Evolutionary conservation across 208 protist species (phyloP).

Genomic region (Tritrichomonas foetus): DNA sequence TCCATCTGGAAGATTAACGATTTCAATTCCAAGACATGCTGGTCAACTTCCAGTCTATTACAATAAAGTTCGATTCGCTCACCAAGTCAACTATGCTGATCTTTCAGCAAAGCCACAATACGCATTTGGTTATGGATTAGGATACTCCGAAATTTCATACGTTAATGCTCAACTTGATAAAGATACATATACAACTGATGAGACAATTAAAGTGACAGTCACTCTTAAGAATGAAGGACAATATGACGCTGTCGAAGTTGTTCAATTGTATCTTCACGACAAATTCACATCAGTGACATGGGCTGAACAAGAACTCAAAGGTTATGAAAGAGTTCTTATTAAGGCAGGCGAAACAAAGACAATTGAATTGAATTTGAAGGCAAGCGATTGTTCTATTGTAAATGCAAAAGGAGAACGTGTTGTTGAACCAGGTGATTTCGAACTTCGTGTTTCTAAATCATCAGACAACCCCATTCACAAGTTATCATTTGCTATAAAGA

Average conservation of each 20-base stretch:
- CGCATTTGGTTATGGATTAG: slow-evolving; percentile 53
- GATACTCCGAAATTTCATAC: slow-evolving; percentile 53
- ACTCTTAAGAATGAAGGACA: slow-evolving; percentile 50
- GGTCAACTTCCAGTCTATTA: slow-evolving; percentile 34
- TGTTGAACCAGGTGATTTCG: slow-evolving; percentile 9
- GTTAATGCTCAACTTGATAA: not conserved
- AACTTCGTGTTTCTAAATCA: not conserved
- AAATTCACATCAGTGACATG: not conserved
- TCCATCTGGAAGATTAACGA: slow-evolving; percentile 50
- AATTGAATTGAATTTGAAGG: not conserved
- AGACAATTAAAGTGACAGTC: not conserved
- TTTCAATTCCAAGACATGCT: slow-evolving; percentile 49
- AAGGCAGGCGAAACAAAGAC: not conserved
- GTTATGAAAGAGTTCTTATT: not conserved
- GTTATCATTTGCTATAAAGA: no score
- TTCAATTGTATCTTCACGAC: slow-evolving; percentile 52
- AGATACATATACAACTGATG: not conserved
- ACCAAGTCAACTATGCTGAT: not conserved
- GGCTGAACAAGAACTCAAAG: not conserved
- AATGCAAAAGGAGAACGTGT: not conserved
- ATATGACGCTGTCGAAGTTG: slow-evolving; percentile 45
- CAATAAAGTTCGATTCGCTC: not conserved
- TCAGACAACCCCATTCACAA: no score
- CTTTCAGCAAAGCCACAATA: slow-evolving; percentile 42
- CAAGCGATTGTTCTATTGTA: not conserved